Evolutionary conservation across 1,284 basidiomycete species (phyloP), one percentile per base, ranked within the genome.

Genomic region (Cutaneotrichosporon curvatum): DNA sequence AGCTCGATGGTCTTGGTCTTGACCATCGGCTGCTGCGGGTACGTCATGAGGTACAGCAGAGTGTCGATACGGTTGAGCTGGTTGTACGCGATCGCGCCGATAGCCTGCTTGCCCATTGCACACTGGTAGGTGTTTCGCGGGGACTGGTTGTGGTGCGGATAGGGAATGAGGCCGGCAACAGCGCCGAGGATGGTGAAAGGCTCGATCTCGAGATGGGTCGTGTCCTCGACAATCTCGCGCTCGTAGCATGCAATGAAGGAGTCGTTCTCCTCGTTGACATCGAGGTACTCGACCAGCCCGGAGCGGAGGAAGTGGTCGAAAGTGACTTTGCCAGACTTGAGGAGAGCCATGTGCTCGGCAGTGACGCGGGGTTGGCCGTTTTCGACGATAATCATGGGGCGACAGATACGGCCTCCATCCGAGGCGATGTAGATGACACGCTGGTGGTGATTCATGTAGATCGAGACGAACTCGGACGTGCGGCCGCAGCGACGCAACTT

Each of bases 71-170:
- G 81, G 68, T 94, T 89, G 54, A 97, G 81, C 70, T 98, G 95
- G 70, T 99, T 99, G 74, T 94, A 96, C 0, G 84, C 94, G 58
- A 98, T 98, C 3, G 91, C 92, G n/a, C 95, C 95, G 55, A 98
- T 97, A 0, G 95, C 95, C 76, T 99, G 95, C 75, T 99, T 99
- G 54, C 95, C 95, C 95, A 98, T 99, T 43, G 95, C 95, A 67
- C 95, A 98, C 75, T 99, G 92, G 67, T 98, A 98, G 2, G 95
- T 98, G 66, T 98, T 97, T 47, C 95, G 83, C 4, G 96, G 95
- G 2, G 92, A 97, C 68, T 99, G 96, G 66, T 99, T 98, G 73
- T 99, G 95, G 67, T 99, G 95, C 1, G 96, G 95, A 66, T 98
- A 99, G 9, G 95, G 95, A 63, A 99, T 98, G 18, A 99, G 79